phyloP scores from a whole-genome alignment of 2,329 filamentous ascomycete genomes.

The Aspergillus novofumigatus region DNA sequence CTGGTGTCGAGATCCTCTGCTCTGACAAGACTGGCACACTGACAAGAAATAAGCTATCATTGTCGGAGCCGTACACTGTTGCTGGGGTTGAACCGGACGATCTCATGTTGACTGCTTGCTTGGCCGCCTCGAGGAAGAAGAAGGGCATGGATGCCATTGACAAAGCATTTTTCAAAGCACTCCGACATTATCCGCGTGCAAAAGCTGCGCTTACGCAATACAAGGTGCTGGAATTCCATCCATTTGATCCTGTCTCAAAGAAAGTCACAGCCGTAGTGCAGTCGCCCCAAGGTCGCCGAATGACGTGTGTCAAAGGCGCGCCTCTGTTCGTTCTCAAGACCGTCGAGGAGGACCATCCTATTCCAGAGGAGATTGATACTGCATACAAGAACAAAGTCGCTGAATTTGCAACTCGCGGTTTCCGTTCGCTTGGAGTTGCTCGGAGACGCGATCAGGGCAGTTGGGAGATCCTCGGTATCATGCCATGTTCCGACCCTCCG shows the following conservation, averaged over 20 bases:
- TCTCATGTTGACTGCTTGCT: constrained; percentile 85
- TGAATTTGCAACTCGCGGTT: constrained; percentile 88
- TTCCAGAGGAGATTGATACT: constrained; percentile 71
- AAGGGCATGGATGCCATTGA: constrained; percentile 94
- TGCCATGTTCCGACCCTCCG: constrained; percentile 89
- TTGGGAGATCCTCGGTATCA: constrained; percentile 92
- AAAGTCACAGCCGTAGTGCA: constrained; percentile 83
- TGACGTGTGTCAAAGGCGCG: constrained; percentile 86
- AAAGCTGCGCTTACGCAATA: constrained; percentile 78
- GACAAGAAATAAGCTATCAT: constrained; percentile 90
- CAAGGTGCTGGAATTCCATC: constrained; percentile 77
- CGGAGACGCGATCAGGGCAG: constrained; percentile 76
- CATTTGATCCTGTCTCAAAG: constrained; percentile 90
- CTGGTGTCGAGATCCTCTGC: constrained; percentile 89
- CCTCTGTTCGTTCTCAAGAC: constrained; percentile 83
- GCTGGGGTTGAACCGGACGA: constrained; percentile 79
- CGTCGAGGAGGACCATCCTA: constrained; percentile 77
- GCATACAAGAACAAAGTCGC: constrained; percentile 91
- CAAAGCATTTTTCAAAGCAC: constrained; percentile 87
- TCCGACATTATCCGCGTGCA: constrained; percentile 76
- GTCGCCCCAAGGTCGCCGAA: constrained; percentile 76
- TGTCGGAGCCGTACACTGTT: constrained; percentile 79
- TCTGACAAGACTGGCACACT: constrained; percentile 92
- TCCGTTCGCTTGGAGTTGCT: constrained; percentile 88
- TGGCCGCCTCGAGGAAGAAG: constrained; percentile 89